Base-by-base conservation (phyloP, 768 basidiomycete genomes). In the Neoboletus brunneissimus region DNA sequence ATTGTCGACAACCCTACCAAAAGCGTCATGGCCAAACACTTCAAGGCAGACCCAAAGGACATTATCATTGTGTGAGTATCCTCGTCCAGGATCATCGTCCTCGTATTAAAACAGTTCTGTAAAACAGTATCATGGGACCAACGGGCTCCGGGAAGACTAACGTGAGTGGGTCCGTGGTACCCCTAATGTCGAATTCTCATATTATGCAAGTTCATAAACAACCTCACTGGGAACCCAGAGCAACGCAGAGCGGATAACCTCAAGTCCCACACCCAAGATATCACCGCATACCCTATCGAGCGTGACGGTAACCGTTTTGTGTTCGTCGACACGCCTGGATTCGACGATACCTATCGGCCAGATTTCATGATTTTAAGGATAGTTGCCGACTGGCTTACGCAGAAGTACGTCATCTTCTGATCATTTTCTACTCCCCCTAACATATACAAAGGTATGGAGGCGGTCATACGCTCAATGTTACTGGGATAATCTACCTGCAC, bases 401-500 rank as follows among this genome's bases (percentile, higher is more conserved):
- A 64, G 44, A 65, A 41, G 64, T 65, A 50, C 7, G 52, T 45
- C 52, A 10, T 43, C 4, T 22, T 49, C 1, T 38, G 13, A 23
- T 10, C 7, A 3, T 31, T 43, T n/a, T 12, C 5, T 2, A 4
- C 16, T 0, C 42, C 27, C 16, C 0, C 15, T 2, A 35, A 29
- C 27, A 34, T 27, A 5, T 40, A 23, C 7, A 12, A 56, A 65
- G 64, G 16, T 57, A 65, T 34, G 5, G 56, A 25, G 11, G 11
- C 25, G 48, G 44, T 4, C 10, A 12, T 3, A 41, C 23, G 0
- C 48, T 54, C 45, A 67, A 54, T 15, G 47, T 71, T 5, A 48
- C 63, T 20, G 77, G 76, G 11, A 59, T 76, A 35, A 52, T 74
- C 22, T 75, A 74, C 53, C 41, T 72, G 20, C 71, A 73, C 37